Base-by-base conservation (phyloP, 2,329 filamentous ascomycete species). In the Trichoderma sp. region DNA sequence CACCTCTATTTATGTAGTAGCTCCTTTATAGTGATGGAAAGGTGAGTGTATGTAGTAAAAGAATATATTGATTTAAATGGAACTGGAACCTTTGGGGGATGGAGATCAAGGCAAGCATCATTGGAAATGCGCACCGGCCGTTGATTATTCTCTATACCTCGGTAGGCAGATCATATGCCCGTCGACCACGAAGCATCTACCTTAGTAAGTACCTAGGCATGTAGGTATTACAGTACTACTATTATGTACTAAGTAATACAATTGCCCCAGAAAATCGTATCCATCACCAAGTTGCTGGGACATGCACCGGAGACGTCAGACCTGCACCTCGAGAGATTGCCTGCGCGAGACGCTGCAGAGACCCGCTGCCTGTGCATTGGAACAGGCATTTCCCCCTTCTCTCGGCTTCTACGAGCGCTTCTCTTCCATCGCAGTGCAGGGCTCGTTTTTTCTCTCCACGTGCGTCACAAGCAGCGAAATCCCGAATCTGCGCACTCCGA, bases 401-500 rank as follows among this genome's bases (percentile, higher is more conserved):
- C 17, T 53, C 59, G 48, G 59, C 59, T 63, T 63, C 59, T 63
- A 63, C 59, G 45, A 25, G 45, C 19, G 32, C 22, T 19, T 39
- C 59, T 59, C 6, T 32, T 27, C 25, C 5, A 2, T 45, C 37
- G 8, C n/a, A n/a, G n/a, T n/a, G n/a, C n/a, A n/a, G n/a, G n/a
- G n/a, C n/a, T n/a, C n/a, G n/a, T n/a, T 59, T 32, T 39, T 25
- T 29, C 37, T 13, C 56, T 3, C n/a, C 25, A 35, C n/a, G 53
- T 29, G 25, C 29, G 42, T 61, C 34, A 64, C 27, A 17, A 12
- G 32, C 17, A 45, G 60, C 60, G 60, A 32, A 64, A 39, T 54
- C 27, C 60, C 60, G 60, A 64, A 42, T 35, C 60, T 64, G 60
- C 60, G 60, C 34, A 53, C 25, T 64, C 60, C 60, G 60, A 52